Percentiles rank a stretch among this genome's conserved stretches.
Conservation (phyloP, 371 early-diverging fungal species). For the Mortierella sp. region DNA sequence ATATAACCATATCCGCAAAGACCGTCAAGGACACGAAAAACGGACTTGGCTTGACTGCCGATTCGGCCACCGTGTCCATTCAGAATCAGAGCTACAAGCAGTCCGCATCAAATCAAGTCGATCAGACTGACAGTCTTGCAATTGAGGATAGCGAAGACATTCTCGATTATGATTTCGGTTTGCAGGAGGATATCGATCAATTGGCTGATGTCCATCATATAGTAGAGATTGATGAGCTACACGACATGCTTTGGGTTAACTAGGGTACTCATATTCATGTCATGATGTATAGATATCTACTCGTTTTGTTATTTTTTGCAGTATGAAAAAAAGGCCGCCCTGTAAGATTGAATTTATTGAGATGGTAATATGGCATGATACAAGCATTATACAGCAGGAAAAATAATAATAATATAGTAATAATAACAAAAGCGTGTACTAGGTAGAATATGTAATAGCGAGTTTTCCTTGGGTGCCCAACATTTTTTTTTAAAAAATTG, state of each 20-base stretch:
- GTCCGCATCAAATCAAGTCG: not conserved
- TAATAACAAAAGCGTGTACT: not conserved
- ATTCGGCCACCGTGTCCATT: too few relatives aligned
- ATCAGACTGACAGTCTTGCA: not conserved
- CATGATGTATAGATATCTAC: not conserved
- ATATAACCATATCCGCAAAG: not conserved
- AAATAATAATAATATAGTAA: not conserved
- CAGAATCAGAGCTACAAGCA: too few relatives aligned
- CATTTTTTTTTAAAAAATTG: not conserved
- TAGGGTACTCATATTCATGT: not conserved
- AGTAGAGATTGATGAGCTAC: constrained; percentile 25
- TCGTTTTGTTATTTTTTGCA: not conserved
- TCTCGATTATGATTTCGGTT: constrained; percentile 30
- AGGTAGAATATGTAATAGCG: too few relatives aligned
- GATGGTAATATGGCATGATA: not conserved
- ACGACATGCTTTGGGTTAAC: constrained; percentile 37
- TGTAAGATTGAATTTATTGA: too few relatives aligned
- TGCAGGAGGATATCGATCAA: constrained; percentile 26
- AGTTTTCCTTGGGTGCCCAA: not conserved
- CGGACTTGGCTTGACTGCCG: not conserved
- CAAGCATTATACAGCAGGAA: constrained; percentile 11
- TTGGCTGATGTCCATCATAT: constrained; percentile 8
- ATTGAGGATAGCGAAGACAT: not conserved
- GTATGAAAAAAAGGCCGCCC: too few relatives aligned
- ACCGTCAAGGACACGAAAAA: not conserved